Evolutionary conservation across 1,284 basidiomycete genomes (phyloP).

Genomic region (Irpex sp.): DNA sequence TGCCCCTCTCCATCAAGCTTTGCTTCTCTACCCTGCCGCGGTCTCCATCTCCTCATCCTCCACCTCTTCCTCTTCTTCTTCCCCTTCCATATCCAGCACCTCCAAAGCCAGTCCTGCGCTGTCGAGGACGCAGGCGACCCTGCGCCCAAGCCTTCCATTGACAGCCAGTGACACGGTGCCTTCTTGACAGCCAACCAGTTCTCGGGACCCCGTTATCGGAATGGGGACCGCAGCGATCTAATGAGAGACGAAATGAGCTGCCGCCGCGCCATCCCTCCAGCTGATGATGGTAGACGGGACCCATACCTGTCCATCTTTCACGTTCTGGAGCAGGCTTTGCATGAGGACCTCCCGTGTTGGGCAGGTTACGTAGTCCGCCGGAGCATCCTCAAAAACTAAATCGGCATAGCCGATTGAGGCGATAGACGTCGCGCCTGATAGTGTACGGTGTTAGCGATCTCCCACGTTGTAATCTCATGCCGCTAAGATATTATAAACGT

Average conservation of each 20-base stretch:
- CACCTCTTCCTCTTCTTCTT: constrained; percentile 44
- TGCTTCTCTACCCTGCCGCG: background rate
- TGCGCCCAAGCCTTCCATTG: constrained; percentile 69
- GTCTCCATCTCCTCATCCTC: constrained; percentile 14
- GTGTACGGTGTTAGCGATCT: background rate
- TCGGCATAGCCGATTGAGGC: constrained; percentile 17
- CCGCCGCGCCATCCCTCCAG: background rate
- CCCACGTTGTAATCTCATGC: constrained; percentile 1
- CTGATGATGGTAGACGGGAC: constrained; percentile 3
- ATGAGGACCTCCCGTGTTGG: constrained; percentile 12
- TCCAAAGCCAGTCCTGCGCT: constrained; percentile 57
- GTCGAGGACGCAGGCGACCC: constrained; percentile 73
- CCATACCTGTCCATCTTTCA: constrained; percentile 46
- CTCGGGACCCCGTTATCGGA: constrained; percentile 56
- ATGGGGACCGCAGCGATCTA: constrained; percentile 47
- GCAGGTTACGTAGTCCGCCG: background rate
- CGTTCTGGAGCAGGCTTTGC: background rate
- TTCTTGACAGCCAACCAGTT: constrained; percentile 46
- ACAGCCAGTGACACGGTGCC: constrained; percentile 59
- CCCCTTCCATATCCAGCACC: constrained; percentile 74
- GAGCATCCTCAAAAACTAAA: constrained; percentile 10
- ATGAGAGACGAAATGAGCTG: background rate
- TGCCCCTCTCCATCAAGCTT: background rate
- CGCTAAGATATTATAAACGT: background rate
- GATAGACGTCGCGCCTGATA: constrained; percentile 14